Evolutionary conservation across 2,329 filamentous ascomycete genomes (phyloP).

Genomic region (Pyrenophora graminea): DNA sequence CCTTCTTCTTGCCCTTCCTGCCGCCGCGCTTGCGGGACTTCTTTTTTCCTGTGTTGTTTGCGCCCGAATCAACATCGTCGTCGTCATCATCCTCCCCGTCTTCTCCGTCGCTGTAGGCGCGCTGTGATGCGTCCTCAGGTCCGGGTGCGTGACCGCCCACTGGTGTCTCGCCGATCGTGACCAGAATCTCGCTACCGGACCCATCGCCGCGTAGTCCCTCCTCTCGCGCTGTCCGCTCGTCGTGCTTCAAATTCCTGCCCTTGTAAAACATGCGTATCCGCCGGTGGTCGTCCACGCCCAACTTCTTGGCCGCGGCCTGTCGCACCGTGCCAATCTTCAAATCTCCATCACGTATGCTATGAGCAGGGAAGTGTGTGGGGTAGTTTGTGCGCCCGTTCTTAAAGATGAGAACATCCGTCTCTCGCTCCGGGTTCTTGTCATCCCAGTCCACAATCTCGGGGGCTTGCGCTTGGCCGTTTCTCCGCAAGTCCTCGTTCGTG

Average conservation of each 20-base stretch:
- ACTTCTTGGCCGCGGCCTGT: constrained; percentile 68
- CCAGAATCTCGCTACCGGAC: constrained; percentile 62
- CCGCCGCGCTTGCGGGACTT: constrained; percentile 39
- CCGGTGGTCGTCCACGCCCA: constrained; percentile 62
- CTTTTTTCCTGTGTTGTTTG: constrained; percentile 39
- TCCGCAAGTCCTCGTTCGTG: constrained; percentile 70
- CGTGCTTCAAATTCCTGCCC: constrained; percentile 70
- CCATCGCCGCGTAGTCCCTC: constrained; percentile 64
- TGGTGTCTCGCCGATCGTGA: constrained; percentile 59
- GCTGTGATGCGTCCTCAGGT: constrained; percentile 39
- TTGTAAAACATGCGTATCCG: constrained; percentile 74
- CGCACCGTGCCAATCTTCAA: constrained; percentile 68
- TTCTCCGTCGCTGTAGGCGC: constrained; percentile 38
- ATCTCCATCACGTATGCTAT: constrained; percentile 74
- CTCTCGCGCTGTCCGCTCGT: constrained; percentile 59
- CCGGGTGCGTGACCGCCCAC: constrained; percentile 47
- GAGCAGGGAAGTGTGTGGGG: constrained; percentile 73
- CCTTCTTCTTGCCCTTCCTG: constrained; percentile 54
- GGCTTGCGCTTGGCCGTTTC: constrained; percentile 48
- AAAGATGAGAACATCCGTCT: constrained; percentile 73
- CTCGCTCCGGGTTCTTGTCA: constrained; percentile 50
- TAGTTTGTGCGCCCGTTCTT: constrained; percentile 70
- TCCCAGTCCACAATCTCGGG: constrained; percentile 48
- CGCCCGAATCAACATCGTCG: constrained; percentile 33
- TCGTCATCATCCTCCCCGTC: constrained; percentile 48